Conservation (phyloP, 2,329 filamentous ascomycete species). For the Fusarium incarnatum region DNA sequence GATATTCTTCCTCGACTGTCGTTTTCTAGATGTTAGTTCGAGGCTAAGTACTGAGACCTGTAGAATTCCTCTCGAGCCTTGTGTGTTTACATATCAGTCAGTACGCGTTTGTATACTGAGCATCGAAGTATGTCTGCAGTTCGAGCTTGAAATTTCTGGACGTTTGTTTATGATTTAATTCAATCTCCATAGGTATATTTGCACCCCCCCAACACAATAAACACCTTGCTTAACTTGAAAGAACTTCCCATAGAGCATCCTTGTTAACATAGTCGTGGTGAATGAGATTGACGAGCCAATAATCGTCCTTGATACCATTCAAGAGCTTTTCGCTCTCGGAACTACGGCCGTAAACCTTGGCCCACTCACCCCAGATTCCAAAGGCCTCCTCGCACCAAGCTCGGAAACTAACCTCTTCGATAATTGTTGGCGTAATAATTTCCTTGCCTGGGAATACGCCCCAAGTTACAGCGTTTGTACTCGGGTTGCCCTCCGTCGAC, state of each 20-base stretch:
- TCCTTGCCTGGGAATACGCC: constrained; percentile 95
- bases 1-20: neutral
- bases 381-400: constrained; percentile 98
- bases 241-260: constrained; percentile 77
- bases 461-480: constrained; percentile 96
- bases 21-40: neutral
- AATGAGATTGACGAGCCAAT: constrained; percentile 92
- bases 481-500: constrained; percentile 53
- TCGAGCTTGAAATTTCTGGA: neutral
- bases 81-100: neutral
- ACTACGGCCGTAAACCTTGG: constrained; percentile 82
- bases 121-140: neutral
- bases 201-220: neutral
- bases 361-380: constrained; percentile 95
- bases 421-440: constrained; percentile 95
- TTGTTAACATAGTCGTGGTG: constrained; percentile 81
- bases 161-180: neutral
- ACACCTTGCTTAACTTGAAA: constrained; percentile 56
- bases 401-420: constrained; percentile 92
- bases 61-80: neutral
- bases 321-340: constrained; percentile 79
- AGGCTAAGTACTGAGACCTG: neutral
- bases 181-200: constrained; percentile 48
- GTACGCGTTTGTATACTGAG: neutral
- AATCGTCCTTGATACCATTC: constrained; percentile 72